These are phyloP conservation scores for Candida pseudoglaebosa DNA, from an alignment of 805 yeast species.

Conservation along the genomic window DNA sequence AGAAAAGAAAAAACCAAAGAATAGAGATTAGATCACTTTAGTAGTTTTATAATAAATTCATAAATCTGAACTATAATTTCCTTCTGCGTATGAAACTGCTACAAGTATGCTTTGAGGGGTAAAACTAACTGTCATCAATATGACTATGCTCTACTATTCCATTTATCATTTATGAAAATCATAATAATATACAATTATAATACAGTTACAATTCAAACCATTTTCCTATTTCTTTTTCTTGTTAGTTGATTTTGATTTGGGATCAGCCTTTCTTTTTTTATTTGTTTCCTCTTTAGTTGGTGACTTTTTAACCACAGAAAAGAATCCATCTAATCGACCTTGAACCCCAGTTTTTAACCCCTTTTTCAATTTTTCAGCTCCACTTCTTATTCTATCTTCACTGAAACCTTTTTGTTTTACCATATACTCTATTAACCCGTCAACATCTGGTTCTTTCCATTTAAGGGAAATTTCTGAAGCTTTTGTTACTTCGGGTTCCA, in stretches of 20 bases:
- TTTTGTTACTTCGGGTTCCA: slow-evolving; percentile 72
- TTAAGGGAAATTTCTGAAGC: slow-evolving; percentile 64
- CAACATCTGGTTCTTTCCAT: slow-evolving; percentile 87
- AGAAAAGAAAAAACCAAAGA: slow-evolving; percentile 58
- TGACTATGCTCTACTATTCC: background rate
- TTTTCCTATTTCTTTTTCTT: slow-evolving; percentile 19
- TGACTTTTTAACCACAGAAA: slow-evolving; percentile 59
- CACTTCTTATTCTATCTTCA: slow-evolving; percentile 86
- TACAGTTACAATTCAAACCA: background rate
- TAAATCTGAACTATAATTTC: too few species aligned
- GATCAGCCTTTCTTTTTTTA: slow-evolving; percentile 28
- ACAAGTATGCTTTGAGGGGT: too few species aligned
- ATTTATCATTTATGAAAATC: background rate
- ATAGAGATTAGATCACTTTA: slow-evolving; percentile 17
- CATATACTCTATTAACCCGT: slow-evolving; percentile 77
- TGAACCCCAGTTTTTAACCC: slow-evolving; percentile 83
- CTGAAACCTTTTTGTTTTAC: slow-evolving; percentile 86
- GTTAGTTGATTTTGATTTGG: slow-evolving; percentile 24
- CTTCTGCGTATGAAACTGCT: too few species aligned
- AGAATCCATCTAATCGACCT: slow-evolving; percentile 90
- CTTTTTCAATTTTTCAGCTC: slow-evolving; percentile 80
- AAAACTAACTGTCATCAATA: background rate
- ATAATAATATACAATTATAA: background rate
- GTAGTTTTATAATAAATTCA: background rate
- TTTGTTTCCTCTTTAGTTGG: slow-evolving; percentile 35